Evolutionary conservation across 371 early-diverging fungal species (phyloP), one percentile per base, ranked within the genome.

Genomic region (Amoeboaphelidium protococcarum): DNA sequence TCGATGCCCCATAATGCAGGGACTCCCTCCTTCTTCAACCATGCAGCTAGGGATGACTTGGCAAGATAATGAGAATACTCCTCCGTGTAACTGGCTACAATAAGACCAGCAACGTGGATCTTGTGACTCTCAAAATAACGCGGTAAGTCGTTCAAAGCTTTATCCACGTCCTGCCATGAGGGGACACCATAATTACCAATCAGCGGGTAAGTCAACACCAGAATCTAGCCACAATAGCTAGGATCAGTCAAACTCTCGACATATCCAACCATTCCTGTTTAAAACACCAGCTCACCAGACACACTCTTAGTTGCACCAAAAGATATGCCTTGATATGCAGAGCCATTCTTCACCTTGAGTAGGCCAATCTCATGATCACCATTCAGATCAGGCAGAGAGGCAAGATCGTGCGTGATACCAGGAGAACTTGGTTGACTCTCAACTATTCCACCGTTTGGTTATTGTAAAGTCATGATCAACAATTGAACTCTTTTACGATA

Each of bases 141-240:
- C 46, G 73, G 82, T 25, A 89, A 67, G 52, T 76, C 78, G 58
- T 79, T 66, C 47, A 83, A 62, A 31, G 16, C 4, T 19, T 42
- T 21, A 42, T 22, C 22, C 22, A 19, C 42, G 21, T 19, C 20
- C 22, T 65, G 66, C n/a, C 60, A 50, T 0, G 66, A 59, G 6
- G 90, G 90, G 1, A 87, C 87, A 56, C 92, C 92, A 61, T 92
- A 90, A 66, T 90, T 92, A 41, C 68, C 68, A 47, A 82, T 63
- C 25, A 78, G 61, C 23, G 80, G 82, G 53, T 79, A 77, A 0
- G 82, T 81, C 41, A 82, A 78, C 10, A 75, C 71, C 21, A 83
- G 70, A 47, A 82, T 78, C 60, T 85, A 84, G 26, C 82, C 82
- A 23, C 63, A 65, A 58, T 82, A 83, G 4, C 78, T 78, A 1